Evolutionary conservation across 78 protist genomes (phyloP).

Genomic region (Planoprotostelium fungivorum): DNA sequence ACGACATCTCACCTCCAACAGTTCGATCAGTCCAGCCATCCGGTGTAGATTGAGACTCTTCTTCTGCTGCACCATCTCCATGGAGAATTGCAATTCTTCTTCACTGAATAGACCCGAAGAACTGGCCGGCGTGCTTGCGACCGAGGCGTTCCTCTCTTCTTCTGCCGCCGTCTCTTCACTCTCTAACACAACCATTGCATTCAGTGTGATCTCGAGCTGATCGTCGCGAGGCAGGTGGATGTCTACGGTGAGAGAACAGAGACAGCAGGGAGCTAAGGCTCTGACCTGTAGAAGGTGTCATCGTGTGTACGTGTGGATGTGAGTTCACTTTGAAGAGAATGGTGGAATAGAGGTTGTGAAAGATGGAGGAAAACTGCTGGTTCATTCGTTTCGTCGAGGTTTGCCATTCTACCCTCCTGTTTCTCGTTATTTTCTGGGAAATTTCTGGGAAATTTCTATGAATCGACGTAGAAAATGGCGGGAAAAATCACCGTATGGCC

Average conservation of each 20-base stretch:
- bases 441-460: no score
- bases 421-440: no score
- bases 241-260: conserved; percentile 29
- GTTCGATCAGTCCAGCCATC: no score
- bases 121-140: background rate
- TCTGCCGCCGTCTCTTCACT: background rate
- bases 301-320: background rate
- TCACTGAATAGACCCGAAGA: background rate
- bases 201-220: conserved; percentile 41
- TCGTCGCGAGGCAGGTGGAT: conserved; percentile 50
- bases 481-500: no score
- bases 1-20: no score
- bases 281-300: conserved; percentile 4
- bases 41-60: no score
- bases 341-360: conserved; percentile 43
- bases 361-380: conserved; percentile 32
- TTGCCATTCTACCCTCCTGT: conserved; percentile 49
- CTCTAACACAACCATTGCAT: conserved; percentile 43
- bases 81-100: background rate
- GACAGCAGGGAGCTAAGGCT: conserved; percentile 24
- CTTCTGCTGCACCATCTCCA: background rate
- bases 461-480: no score
- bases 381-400: conserved; percentile 24
- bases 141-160: background rate
- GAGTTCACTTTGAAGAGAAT: conserved; percentile 37